Evolutionary conservation across 768 basidiomycete genomes (phyloP).

Genomic region (Tulasnella sp.): DNA sequence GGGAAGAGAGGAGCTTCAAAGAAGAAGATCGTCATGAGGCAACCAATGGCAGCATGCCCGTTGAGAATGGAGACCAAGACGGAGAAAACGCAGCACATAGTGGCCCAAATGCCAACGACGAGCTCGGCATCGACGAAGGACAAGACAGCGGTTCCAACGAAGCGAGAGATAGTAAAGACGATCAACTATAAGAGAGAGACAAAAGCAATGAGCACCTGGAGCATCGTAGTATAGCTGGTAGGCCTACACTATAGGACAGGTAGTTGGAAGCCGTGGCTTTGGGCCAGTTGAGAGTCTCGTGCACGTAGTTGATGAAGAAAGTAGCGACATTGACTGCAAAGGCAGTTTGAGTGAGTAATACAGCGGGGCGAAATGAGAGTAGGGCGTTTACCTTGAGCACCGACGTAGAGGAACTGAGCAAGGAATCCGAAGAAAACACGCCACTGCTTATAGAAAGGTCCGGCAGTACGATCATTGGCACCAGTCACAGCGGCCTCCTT

Average conservation of each 20-base stretch:
- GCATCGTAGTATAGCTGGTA: conserved; percentile 47
- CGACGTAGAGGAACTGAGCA: conserved; percentile 53
- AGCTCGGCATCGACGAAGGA: conserved; percentile 56
- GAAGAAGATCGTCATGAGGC: conserved; percentile 25
- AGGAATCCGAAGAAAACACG: conserved; percentile 61
- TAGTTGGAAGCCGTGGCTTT: conserved; percentile 46
- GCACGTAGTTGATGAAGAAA: conserved; percentile 57
- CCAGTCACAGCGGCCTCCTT: neutral
- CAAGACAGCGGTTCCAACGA: conserved; percentile 49
- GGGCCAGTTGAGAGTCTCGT: conserved; percentile 45
- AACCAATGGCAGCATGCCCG: conserved; percentile 45
- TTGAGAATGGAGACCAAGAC: conserved; percentile 39
- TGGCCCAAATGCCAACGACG: conserved; percentile 42
- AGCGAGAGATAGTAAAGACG: conserved; percentile 26
- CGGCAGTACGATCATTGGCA: conserved; percentile 31
- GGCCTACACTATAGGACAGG: conserved; percentile 54
- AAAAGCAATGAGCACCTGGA: conserved; percentile 20
- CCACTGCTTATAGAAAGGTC: conserved; percentile 58
- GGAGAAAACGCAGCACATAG: conserved; percentile 40
- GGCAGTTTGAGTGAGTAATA: conserved; percentile 28
- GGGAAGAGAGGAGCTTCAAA: neutral
- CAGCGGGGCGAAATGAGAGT: neutral
- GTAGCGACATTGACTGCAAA: conserved; percentile 54
- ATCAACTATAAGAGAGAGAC: neutral
- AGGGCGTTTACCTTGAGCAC: neutral